These are phyloP conservation scores for Flaveria robusta DNA, from an alignment of 129 eudicot species.

Conservation along the genomic window DNA sequence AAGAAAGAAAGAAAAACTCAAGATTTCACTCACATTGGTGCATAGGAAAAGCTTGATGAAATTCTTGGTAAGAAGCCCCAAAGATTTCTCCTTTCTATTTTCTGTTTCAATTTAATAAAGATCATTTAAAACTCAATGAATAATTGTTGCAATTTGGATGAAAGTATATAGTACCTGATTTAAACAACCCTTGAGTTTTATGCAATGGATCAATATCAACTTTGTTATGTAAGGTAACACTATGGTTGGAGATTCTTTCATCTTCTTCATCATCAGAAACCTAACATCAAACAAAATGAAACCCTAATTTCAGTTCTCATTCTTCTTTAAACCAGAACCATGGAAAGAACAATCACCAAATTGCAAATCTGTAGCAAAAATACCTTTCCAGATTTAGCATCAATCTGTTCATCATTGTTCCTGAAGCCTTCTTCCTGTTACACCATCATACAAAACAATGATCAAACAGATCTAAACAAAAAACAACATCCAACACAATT, in stretches of 20 bases:
- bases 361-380: slow-evolving; percentile 5
- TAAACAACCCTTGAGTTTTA: slow-evolving; percentile 43
- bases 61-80: slow-evolving; percentile 84
- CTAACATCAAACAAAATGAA: slow-evolving; percentile 25
- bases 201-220: slow-evolving; percentile 43
- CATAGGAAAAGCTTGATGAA: slow-evolving; percentile 86
- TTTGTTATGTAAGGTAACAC: slow-evolving; percentile 53
- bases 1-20: no score
- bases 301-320: neutral
- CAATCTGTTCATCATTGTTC: slow-evolving; percentile 47
- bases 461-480: neutral
- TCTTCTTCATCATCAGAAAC: slow-evolving; percentile 71
- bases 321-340: neutral
- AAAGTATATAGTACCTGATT: slow-evolving; percentile 49
- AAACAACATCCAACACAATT: slow-evolving; percentile 2
- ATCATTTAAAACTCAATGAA: neutral
- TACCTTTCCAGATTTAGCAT: slow-evolving; percentile 48
- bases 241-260: slow-evolving; percentile 42
- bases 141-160: neutral
- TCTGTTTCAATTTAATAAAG: slow-evolving; percentile 28
- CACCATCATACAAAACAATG: neutral
- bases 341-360: neutral
- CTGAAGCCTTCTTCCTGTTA: slow-evolving; percentile 60
- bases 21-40: slow-evolving; percentile 53
- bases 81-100: slow-evolving; percentile 72